Percentiles rank a stretch among this genome's conserved stretches.
Conservation (phyloP, 2,329 filamentous ascomycete species). For the Paraphoma chrysanthemicola region DNA sequence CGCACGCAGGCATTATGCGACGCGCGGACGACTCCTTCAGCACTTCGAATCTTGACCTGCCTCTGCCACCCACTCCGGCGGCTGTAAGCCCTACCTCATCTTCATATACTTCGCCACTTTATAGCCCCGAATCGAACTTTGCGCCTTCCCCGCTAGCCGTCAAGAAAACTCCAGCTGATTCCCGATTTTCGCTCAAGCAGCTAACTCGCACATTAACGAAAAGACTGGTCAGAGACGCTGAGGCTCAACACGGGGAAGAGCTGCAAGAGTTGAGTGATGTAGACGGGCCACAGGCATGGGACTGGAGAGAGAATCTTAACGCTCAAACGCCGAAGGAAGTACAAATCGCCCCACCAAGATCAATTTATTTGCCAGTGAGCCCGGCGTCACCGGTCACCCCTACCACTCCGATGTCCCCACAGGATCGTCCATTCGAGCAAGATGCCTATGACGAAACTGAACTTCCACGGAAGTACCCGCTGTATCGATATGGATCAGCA, state of each 20-base stretch:
- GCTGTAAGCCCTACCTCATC: conserved; percentile 37
- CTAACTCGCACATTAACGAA: conserved; percentile 39
- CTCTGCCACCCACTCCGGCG: conserved; percentile 33
- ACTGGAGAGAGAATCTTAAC: conserved; percentile 24
- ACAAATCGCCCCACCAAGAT: conserved; percentile 21
- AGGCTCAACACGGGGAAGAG: conserved; percentile 25
- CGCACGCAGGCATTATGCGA: conserved; percentile 37
- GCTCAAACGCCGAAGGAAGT: conserved; percentile 24
- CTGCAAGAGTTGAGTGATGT: conserved; percentile 26
- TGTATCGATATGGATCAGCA: conserved; percentile 10
- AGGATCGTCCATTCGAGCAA: conserved; percentile 7
- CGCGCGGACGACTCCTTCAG: conserved; percentile 22
- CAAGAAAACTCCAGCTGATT: conserved; percentile 25
- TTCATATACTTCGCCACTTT: conserved; percentile 31
- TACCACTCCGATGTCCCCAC: conserved; percentile 10
- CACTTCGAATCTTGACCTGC: conserved; percentile 21
- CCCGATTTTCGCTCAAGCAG: conserved; percentile 40
- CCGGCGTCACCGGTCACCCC: conserved; percentile 27
- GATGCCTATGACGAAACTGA: conserved; percentile 8
- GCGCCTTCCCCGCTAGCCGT: conserved; percentile 27
- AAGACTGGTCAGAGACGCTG: conserved; percentile 25
- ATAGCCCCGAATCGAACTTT: conserved; percentile 31
- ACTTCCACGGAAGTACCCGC: neutral
- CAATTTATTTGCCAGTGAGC: conserved; percentile 24
- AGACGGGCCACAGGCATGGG: conserved; percentile 12